A percentile compares a stretch with the other conserved stretches of the same genome.
Evolutionary conservation across 2,329 filamentous ascomycete genomes (phyloP).

Genomic region (Neocucurbitaria cava): DNA sequence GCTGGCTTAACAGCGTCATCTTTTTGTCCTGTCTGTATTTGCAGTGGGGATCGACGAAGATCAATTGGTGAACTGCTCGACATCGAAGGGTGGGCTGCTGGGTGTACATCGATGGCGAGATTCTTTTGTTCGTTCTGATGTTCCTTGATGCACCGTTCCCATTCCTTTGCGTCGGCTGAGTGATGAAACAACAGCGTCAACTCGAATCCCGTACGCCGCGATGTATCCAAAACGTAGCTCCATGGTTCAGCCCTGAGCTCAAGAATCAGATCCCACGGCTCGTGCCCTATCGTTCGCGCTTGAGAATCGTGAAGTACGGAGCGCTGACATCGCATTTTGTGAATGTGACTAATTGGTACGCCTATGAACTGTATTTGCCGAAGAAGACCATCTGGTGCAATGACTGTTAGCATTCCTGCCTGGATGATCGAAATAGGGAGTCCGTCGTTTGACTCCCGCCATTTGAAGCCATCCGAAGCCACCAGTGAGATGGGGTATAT

Average conservation of each 20-base stretch:
- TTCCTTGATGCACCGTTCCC: slow-evolving; percentile 22
- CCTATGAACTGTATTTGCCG: slow-evolving; percentile 33
- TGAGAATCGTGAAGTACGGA: slow-evolving; percentile 31
- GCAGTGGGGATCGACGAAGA: neutral
- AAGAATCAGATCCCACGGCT: slow-evolving; percentile 32
- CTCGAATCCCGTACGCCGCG: slow-evolving; percentile 17
- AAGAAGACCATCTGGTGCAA: slow-evolving; percentile 22
- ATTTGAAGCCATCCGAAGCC: slow-evolving; percentile 30
- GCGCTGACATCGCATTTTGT: slow-evolving; percentile 8
- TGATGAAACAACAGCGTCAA: slow-evolving; percentile 31
- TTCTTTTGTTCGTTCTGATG: slow-evolving; percentile 1
- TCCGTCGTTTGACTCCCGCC: slow-evolving; percentile 16
- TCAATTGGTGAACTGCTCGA: slow-evolving; percentile 6
- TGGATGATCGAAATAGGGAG: slow-evolving; percentile 25
- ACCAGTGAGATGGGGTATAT: slow-evolving; percentile 31
- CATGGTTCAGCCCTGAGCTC: slow-evolving; percentile 14
- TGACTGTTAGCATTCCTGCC: slow-evolving; percentile 26
- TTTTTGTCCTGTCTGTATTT: neutral
- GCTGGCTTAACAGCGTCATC: neutral
- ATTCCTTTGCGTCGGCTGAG: slow-evolving; percentile 27
- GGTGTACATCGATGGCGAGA: neutral
- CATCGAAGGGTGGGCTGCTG: neutral
- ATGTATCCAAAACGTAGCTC: slow-evolving; percentile 34
- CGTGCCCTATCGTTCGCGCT: slow-evolving; percentile 11
- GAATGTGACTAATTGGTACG: slow-evolving; percentile 34